A percentile compares a stretch with the other conserved stretches of the same genome.
Conservation (phyloP, 2,329 filamentous ascomycete genomes). For the Penicillium sp. region DNA sequence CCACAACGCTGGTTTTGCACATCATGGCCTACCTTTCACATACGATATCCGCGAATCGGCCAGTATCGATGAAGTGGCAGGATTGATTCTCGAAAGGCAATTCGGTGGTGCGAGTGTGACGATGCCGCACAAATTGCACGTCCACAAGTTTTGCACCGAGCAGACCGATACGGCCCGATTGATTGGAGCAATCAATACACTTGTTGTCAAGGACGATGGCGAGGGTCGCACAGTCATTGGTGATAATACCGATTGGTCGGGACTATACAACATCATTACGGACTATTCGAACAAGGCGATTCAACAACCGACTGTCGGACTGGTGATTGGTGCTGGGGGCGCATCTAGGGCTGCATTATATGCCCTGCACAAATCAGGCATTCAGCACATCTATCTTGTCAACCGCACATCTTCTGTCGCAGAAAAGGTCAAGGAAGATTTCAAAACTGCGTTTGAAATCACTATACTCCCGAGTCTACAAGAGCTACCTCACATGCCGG, state of each 20-base stretch:
- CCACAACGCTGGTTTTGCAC: constrained; percentile 19
- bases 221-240: constrained; percentile 35
- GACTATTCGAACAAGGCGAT: constrained; percentile 12
- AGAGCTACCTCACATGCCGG: constrained; percentile 15
- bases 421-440: constrained; percentile 16
- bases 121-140: constrained; percentile 54
- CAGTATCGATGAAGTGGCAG: constrained; percentile 39
- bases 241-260: constrained; percentile 52
- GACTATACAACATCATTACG: constrained; percentile 40
- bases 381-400: constrained; percentile 41
- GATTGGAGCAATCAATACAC: constrained; percentile 41
- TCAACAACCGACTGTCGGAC: constrained; percentile 27
- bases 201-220: constrained; percentile 11
- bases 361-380: constrained; percentile 34
- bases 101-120: constrained; percentile 44
- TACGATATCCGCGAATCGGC: constrained; percentile 35
- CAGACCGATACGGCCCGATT: constrained; percentile 40
- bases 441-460: constrained; percentile 11
- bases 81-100: constrained; percentile 30
- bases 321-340: constrained; percentile 50
- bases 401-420: constrained; percentile 31
- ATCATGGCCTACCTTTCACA: constrained; percentile 14
- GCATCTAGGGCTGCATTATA: constrained; percentile 48
- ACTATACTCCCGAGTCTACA: constrained; percentile 7
- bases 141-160: constrained; percentile 39